Evolutionary conservation across 768 basidiomycete species (phyloP).

Genomic region (Cytidiella melzeri): DNA sequence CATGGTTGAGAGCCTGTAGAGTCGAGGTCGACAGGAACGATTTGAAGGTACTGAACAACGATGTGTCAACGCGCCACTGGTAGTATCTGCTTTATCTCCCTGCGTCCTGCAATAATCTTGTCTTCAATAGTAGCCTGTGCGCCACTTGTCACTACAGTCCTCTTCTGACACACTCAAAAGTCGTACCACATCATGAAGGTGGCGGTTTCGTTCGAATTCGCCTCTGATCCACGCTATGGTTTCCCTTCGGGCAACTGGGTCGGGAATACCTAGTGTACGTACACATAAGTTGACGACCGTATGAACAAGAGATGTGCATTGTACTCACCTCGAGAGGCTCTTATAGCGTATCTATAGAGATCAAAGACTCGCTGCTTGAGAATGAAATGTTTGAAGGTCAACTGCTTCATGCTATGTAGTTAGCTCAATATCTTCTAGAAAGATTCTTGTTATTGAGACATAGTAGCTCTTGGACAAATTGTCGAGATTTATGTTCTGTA

Average conservation of each 20-base stretch:
- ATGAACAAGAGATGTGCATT: constrained; percentile 7
- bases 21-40: neutral
- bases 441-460: too few species aligned
- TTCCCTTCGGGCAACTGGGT: constrained; percentile 54
- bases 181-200: constrained; percentile 51
- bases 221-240: constrained; percentile 67
- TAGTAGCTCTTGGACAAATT: too few species aligned
- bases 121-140: constrained; percentile 54
- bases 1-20: too few species aligned
- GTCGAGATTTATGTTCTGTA: too few species aligned
- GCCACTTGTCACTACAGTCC: neutral
- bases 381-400: constrained; percentile 68
- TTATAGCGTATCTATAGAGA: constrained; percentile 63
- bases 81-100: constrained; percentile 59
- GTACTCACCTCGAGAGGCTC: constrained; percentile 56
- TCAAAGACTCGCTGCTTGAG: constrained; percentile 53
- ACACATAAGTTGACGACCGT: neutral
- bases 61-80: constrained; percentile 22
- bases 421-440: too few species aligned
- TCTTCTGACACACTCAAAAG: neutral
- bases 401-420: constrained; percentile 16
- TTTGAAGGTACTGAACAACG: constrained; percentile 5
- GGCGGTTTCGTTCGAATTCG: constrained; percentile 61
- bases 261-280: constrained; percentile 46
- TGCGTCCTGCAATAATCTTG: constrained; percentile 45